Evolutionary conservation across 2,329 filamentous ascomycete genomes (phyloP).

Genomic region (Fonsecaea pugnacius): DNA sequence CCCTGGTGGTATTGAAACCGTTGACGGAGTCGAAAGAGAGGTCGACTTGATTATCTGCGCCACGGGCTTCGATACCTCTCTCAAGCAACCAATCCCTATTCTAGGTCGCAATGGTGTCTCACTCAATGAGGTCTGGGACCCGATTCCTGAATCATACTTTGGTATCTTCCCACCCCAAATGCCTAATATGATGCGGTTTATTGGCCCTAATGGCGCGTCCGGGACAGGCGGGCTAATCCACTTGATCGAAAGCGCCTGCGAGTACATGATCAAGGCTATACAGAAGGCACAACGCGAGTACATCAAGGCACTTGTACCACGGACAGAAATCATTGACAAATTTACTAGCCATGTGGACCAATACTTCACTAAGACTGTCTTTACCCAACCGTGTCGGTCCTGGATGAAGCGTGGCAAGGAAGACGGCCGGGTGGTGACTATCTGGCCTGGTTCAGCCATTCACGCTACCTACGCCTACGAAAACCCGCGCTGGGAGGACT

Average conservation of each 20-base stretch:
- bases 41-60: conserved; percentile 71
- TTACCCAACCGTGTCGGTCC: conserved; percentile 43
- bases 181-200: conserved; percentile 42
- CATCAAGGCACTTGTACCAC: conserved; percentile 42
- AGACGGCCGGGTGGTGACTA: conserved; percentile 49
- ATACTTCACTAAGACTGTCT: conserved; percentile 45
- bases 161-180: conserved; percentile 32
- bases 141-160: conserved; percentile 42
- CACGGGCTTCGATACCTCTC: conserved; percentile 54
- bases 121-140: conserved; percentile 42
- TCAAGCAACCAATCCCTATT: conserved; percentile 36
- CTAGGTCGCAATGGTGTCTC: conserved; percentile 39
- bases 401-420: conserved; percentile 50
- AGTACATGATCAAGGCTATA: conserved; percentile 44
- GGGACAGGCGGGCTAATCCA: not conserved
- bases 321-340: conserved; percentile 28
- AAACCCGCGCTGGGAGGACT: conserved; percentile 50
- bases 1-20: conserved; percentile 62
- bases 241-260: conserved; percentile 40
- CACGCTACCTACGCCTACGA: conserved; percentile 52
- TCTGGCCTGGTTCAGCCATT: conserved; percentile 57
- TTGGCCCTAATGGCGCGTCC: conserved; percentile 35
- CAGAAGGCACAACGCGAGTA: conserved; percentile 46
- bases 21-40: conserved; percentile 60
- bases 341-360: conserved; percentile 42